phyloP scores from a whole-genome alignment of 208 protist genomes.

The Perkinsela sp. region DNA sequence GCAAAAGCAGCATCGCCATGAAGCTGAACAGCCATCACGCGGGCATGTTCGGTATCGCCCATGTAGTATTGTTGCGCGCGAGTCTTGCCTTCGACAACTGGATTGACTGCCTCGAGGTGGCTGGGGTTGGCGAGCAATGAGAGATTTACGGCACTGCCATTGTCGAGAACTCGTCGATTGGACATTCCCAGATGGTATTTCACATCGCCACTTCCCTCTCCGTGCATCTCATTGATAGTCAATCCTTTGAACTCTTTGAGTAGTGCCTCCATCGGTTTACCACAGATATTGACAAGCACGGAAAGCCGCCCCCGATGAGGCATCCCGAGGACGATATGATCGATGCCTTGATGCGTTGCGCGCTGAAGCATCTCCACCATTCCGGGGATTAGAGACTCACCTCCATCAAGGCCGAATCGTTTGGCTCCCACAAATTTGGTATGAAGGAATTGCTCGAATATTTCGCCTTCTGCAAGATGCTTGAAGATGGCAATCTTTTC shows the following conservation, averaged over 20 bases:
- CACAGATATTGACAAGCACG: slow-evolving; percentile 80
- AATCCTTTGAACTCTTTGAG: slow-evolving; percentile 65
- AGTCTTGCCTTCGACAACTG: slow-evolving; percentile 84
- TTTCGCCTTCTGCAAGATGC: slow-evolving; percentile 15
- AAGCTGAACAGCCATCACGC: slow-evolving; percentile 65
- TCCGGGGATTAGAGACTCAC: slow-evolving; percentile 76
- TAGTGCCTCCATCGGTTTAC: slow-evolving; percentile 72
- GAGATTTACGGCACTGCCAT: slow-evolving; percentile 60
- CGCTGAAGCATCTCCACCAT: slow-evolving; percentile 68
- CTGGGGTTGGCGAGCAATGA: slow-evolving; percentile 91
- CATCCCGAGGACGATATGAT: slow-evolving; percentile 86
- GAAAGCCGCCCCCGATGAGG: slow-evolving; percentile 88
- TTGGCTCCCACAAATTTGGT: slow-evolving; percentile 77
- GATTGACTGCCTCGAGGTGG: slow-evolving; percentile 95
- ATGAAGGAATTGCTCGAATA: slow-evolving; percentile 76
- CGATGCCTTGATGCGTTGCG: slow-evolving; percentile 43
- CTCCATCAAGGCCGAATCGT: slow-evolving; percentile 84
- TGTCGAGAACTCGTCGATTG: slow-evolving; percentile 20
- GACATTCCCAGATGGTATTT: slow-evolving; percentile 91
- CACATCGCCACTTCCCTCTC: slow-evolving; percentile 82
- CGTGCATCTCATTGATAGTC: slow-evolving; percentile 19
- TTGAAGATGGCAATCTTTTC: slow-evolving; percentile 21
- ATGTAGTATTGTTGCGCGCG: slow-evolving; percentile 65
- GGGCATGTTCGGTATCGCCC: slow-evolving; percentile 15
- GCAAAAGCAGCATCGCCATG: slow-evolving; percentile 94